phyloP scores from a whole-genome alignment of 164 flowering plant species.

The Sextonia rubra region DNA sequence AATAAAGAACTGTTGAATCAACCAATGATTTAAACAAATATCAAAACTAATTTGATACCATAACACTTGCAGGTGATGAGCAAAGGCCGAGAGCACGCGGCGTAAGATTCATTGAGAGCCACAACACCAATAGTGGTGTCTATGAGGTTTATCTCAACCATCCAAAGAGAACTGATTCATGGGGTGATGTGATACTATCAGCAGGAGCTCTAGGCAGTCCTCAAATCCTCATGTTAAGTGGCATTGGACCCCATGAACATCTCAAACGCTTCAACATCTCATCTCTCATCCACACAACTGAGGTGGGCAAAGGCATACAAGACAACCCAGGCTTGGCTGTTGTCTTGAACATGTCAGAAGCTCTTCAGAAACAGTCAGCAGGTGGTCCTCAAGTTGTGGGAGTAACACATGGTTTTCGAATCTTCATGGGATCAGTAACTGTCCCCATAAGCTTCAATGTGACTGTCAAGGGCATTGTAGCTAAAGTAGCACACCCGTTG shows the following conservation, averaged over 20 bases:
- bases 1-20: too few species aligned
- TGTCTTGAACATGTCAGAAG: slow-evolving; percentile 12
- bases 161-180: slow-evolving; percentile 5
- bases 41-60: too few species aligned
- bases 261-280: slow-evolving; percentile 27
- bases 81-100: slow-evolving; percentile 5
- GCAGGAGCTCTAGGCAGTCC: slow-evolving; percentile 44
- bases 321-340: slow-evolving; percentile 33
- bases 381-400: slow-evolving; percentile 33
- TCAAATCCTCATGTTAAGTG: slow-evolving; percentile 40
- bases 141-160: slow-evolving; percentile 9
- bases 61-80: slow-evolving; percentile 2
- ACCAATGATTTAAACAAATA: too few species aligned
- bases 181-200: slow-evolving; percentile 28
- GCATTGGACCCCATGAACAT: slow-evolving; percentile 33
- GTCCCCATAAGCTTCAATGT: slow-evolving; percentile 22
- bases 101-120: slow-evolving; percentile 9
- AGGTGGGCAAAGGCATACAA: slow-evolving; percentile 30
- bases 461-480: slow-evolving; percentile 19
- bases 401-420: slow-evolving; percentile 23
- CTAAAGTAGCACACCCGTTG: slow-evolving; percentile 25
- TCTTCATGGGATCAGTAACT: slow-evolving; percentile 22
- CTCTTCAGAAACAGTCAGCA: slow-evolving; percentile 6
- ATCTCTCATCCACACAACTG: slow-evolving; percentile 1
- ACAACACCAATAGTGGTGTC: neutral